Evolutionary conservation across 2,329 filamentous ascomycete species (phyloP), one percentile per base, ranked within the genome.

Genomic region (Fusarium luffae): DNA sequence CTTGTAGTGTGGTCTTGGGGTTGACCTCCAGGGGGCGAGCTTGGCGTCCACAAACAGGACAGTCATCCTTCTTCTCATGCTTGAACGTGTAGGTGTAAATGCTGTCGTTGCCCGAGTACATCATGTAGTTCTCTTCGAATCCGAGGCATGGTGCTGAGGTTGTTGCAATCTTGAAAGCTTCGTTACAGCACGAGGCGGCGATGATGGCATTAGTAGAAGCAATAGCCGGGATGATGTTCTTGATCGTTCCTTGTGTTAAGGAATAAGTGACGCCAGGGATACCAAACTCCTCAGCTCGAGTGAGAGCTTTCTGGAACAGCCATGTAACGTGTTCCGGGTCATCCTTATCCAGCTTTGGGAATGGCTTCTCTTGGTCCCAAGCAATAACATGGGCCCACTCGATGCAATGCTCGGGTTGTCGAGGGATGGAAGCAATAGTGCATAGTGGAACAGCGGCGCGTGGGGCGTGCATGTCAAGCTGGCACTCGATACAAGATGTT

Each of bases 331-430:
- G 96, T 77, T 97, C 93, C 42, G 97, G 93, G 75, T 99, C 93
- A 79, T 99, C 97, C 74, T 93, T 98, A 81, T 99, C 96, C 49
- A 99, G 90, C 37, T 88, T 86, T 19, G 94, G 90, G 71, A 95
- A 97, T 68, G 92, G 92, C 77, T 92, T 91, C 76, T 93, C 89
- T 72, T 92, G 88, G 67, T 97, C 94, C 96, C 96, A 99, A 42
- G 96, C 96, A 68, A 99, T 98, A 76, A 98, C 92, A 79, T 98
- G 95, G 0, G 96, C 97, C 96, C 96, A 99, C 82, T 99, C 96
- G 76, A 99, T 93, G 79, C 96, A 99, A 82, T 99, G 96, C 79
- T 98, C 94, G 2, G 96, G 96, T 78, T 99, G 96, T 16, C 96
- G 92, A 12, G 96, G 96, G 72, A 99, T 98, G 19, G 93, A 97